phyloP scores from a whole-genome alignment of 805 yeast genomes.

The Jamesozyma spencerorum region DNA sequence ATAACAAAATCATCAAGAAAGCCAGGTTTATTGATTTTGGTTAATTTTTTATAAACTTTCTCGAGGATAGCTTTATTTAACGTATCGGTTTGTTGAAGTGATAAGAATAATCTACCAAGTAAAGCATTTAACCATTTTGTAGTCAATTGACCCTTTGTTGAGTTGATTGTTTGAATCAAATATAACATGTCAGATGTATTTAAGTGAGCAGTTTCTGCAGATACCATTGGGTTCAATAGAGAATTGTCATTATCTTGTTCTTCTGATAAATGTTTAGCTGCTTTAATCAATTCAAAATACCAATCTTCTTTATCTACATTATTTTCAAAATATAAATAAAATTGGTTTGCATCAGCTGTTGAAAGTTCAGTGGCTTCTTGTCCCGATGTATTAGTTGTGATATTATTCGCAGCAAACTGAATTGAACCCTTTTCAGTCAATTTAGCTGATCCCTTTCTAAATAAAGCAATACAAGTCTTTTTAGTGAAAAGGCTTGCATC shows the following conservation, averaged over 20 bases:
- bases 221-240: conserved; percentile 44
- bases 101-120: conserved; percentile 71
- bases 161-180: conserved; percentile 66
- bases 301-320: conserved; percentile 86
- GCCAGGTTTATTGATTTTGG: conserved; percentile 77
- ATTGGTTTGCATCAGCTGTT: conserved; percentile 22
- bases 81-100: conserved; percentile 61
- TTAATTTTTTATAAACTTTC: conserved; percentile 61
- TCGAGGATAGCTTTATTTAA: conserved; percentile 49
- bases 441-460: conserved; percentile 34
- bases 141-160: conserved; percentile 73
- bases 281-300: conserved; percentile 78
- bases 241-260: conserved; percentile 19
- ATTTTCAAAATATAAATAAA: conserved; percentile 65
- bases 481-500: conserved; percentile 80
- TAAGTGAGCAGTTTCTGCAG: conserved; percentile 68
- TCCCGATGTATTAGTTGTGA: background rate
- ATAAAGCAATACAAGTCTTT: conserved; percentile 66
- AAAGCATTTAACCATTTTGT: conserved; percentile 89
- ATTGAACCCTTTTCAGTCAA: conserved; percentile 1
- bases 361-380: background rate
- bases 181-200: conserved; percentile 62
- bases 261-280: conserved; percentile 41
- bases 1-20: conserved; percentile 78
- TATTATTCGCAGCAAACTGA: conserved; percentile 2